Conservation (phyloP, 805 yeast species). For the Kodamaea sagamina region DNA sequence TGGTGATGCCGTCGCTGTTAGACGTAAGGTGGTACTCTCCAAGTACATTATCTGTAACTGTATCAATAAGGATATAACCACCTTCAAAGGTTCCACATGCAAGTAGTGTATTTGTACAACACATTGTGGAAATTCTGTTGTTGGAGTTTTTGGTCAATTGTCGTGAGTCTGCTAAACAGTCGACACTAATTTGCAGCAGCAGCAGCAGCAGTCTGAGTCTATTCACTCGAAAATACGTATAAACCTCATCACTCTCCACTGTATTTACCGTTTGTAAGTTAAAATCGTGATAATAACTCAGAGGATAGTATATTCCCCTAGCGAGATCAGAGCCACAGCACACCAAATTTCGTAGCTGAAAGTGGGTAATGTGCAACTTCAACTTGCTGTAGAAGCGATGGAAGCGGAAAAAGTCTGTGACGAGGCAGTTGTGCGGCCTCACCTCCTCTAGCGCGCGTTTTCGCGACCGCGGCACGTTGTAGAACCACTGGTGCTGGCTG, state of each 20-base stretch:
- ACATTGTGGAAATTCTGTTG: conserved; percentile 50
- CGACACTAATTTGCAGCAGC: conserved; percentile 30
- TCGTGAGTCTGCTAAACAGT: conserved; percentile 42
- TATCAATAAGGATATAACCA: conserved; percentile 43
- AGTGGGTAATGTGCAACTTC: conserved; percentile 54
- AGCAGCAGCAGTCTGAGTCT: conserved; percentile 36
- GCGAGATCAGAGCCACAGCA: conserved; percentile 36
- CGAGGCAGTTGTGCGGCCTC: conserved; percentile 14
- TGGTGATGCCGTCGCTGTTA: conserved; percentile 52
- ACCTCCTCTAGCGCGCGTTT: conserved; percentile 26
- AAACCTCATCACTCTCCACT: conserved; percentile 29
- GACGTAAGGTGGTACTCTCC: conserved; percentile 44
- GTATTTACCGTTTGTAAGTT: conserved; percentile 28
- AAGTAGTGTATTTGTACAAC: conserved; percentile 42
- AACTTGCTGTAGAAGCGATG: conserved; percentile 44
- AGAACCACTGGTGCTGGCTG: conserved; percentile 40
- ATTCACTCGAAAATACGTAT: conserved; percentile 38
- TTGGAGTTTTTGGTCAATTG: conserved; percentile 27
- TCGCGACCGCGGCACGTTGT: conserved; percentile 37
- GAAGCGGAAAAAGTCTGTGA: conserved; percentile 41
- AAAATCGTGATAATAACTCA: conserved; percentile 34
- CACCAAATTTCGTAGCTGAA: conserved; percentile 56
- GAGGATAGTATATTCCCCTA: conserved; percentile 43
- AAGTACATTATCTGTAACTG: conserved; percentile 21
- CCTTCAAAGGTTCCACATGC: conserved; percentile 60